Evolutionary conservation across 805 yeast species (phyloP).

Genomic region (Saccharomycopsis sp.): DNA sequence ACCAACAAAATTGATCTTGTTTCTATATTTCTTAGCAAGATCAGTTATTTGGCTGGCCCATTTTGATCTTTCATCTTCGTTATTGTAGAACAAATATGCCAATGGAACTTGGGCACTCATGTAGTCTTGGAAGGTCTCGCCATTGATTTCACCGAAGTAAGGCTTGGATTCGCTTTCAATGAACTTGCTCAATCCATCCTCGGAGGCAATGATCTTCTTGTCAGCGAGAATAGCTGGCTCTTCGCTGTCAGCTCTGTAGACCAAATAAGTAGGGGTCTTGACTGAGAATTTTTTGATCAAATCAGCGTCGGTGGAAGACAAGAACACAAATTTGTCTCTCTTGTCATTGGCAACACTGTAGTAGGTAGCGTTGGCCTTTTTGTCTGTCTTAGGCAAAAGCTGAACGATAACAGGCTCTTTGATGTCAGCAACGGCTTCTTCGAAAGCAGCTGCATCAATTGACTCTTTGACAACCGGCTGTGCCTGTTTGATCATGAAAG

Average conservation of each 20-base stretch:
- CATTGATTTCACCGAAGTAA: conserved; percentile 79
- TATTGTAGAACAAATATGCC: conserved; percentile 80
- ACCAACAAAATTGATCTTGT: conserved; percentile 80
- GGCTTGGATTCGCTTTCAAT: conserved; percentile 65
- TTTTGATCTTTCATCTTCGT: conserved; percentile 56
- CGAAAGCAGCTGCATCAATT: conserved; percentile 43
- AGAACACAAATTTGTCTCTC: conserved; percentile 35
- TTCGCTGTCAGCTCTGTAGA: conserved; percentile 32
- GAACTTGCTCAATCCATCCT: conserved; percentile 39
- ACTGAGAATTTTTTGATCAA: conserved; percentile 35
- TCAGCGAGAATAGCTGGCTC: conserved; percentile 24
- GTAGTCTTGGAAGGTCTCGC: conserved; percentile 69
- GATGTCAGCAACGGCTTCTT: conserved; percentile 34
- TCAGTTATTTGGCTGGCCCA: conserved; percentile 46
- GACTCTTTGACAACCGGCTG: conserved; percentile 64
- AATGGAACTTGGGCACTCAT: conserved; percentile 69
- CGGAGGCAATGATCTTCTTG: conserved; percentile 28
- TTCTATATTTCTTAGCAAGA: conserved; percentile 70
- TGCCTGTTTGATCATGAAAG: conserved; percentile 74
- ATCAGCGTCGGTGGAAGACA: conserved; percentile 33
- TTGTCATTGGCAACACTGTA: conserved; percentile 35
- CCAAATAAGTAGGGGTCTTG: conserved; percentile 41
- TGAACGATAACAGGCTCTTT: conserved; percentile 54
- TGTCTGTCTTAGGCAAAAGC: conserved; percentile 31
- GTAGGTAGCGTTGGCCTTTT: conserved; percentile 22